These are phyloP conservation scores for Casuarina cunninghamiana DNA, from an alignment of 306 rosid genomes.

Conservation along the genomic window DNA sequence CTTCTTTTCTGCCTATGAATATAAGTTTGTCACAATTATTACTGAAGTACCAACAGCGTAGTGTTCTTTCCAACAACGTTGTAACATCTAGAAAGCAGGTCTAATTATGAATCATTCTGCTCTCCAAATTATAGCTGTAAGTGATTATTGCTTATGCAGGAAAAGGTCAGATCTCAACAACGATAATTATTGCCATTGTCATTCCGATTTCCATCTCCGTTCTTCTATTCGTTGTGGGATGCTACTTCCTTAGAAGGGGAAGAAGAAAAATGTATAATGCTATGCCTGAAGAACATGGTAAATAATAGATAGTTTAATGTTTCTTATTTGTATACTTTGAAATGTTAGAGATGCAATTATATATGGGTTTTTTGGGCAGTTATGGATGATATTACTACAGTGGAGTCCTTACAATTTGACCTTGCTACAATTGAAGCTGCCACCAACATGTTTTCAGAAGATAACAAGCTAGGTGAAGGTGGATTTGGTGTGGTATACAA, in stretches of 20 bases:
- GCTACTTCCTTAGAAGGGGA: not conserved
- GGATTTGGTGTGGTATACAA: constrained; percentile 36
- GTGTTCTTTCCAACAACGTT: not conserved
- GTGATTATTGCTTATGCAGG: not conserved
- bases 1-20: too few relatives aligned
- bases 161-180: not conserved
- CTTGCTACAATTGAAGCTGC: constrained; percentile 23
- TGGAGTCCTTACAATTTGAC: constrained; percentile 10
- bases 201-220: not conserved
- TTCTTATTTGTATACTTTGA: not conserved
- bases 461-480: constrained; percentile 26
- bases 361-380: not conserved
- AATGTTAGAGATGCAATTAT: not conserved
- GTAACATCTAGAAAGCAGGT: not conserved
- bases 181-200: not conserved
- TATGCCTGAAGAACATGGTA: not conserved
- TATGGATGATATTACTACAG: not conserved
- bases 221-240: not conserved
- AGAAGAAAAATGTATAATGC: not conserved
- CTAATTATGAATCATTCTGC: not conserved
- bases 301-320: not conserved
- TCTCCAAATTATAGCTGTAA: not conserved
- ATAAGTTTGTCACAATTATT: too few relatives aligned
- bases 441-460: constrained; percentile 25
- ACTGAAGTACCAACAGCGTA: too few relatives aligned